phyloP scores from a whole-genome alignment of 208 protist species.

The Zelonia costaricensis region DNA sequence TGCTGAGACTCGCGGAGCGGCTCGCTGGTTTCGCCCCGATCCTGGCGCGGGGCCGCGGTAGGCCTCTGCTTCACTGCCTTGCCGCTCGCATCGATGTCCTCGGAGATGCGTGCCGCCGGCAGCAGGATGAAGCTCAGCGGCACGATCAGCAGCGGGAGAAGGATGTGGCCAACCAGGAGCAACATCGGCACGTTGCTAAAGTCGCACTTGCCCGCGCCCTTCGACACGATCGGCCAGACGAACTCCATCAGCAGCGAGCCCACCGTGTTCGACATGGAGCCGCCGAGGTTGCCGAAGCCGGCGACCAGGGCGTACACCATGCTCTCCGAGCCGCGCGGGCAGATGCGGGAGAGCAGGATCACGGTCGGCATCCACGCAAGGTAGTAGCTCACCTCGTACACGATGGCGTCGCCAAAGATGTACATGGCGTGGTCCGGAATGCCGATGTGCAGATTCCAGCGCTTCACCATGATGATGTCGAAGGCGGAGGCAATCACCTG shows the following conservation, averaged over 20 bases:
- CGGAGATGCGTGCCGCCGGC: conserved; percentile 65
- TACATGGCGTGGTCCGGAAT: conserved; percentile 74
- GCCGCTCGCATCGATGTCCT: conserved; percentile 59
- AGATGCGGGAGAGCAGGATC: conserved; percentile 81
- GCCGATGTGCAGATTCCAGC: conserved; percentile 63
- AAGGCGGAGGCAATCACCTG: conserved; percentile 58
- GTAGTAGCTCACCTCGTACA: conserved; percentile 74
- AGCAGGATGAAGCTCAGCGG: conserved; percentile 74
- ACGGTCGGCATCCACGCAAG: conserved; percentile 83
- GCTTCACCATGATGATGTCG: conserved; percentile 79
- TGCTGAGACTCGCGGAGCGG: conserved; percentile 13
- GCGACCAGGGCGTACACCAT: conserved; percentile 86
- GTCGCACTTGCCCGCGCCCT: conserved; percentile 49
- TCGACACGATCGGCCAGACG: conserved; percentile 47
- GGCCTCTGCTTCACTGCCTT: conserved; percentile 30
- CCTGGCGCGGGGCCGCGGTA: conserved; percentile 3
- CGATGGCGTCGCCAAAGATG: conserved; percentile 69
- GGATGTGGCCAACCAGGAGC: conserved; percentile 65
- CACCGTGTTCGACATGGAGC: conserved; percentile 44
- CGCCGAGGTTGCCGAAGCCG: conserved; percentile 82
- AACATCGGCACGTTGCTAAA: conserved; percentile 72
- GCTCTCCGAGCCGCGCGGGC: conserved; percentile 76
- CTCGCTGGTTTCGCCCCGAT: conserved; percentile 10
- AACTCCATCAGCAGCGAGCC: conserved; percentile 68
- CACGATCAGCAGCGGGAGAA: conserved; percentile 59